Evolutionary conservation across 106 monocot genomes (phyloP).

Genomic region (Dioscorea alata): DNA sequence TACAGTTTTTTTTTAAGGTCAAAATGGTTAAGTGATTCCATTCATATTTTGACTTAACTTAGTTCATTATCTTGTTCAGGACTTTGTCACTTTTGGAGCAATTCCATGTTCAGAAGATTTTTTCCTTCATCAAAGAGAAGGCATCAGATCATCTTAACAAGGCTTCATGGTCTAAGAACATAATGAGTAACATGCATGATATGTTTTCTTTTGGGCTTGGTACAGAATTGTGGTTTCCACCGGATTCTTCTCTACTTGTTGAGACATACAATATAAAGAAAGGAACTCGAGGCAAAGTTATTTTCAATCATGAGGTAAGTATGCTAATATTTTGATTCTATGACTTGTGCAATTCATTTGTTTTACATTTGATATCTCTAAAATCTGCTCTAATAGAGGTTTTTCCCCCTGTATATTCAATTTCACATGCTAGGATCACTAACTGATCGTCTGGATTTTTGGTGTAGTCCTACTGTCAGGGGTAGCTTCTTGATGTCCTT

Average conservation of each 20-base stretch:
- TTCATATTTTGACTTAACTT: neutral
- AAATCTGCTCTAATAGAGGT: too few relatives aligned
- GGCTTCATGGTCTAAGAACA: slow-evolving; percentile 40
- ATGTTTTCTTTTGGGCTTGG: slow-evolving; percentile 55
- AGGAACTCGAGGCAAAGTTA: slow-evolving; percentile 59
- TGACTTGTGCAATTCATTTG: too few relatives aligned
- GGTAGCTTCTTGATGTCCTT: too few relatives aligned
- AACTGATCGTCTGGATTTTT: too few relatives aligned
- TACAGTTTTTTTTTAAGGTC: neutral
- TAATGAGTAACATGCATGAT: slow-evolving; percentile 40
- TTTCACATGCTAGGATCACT: too few relatives aligned
- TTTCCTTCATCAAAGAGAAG: slow-evolving; percentile 34
- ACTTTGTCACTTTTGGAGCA: slow-evolving; percentile 66
- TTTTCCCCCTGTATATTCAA: too few relatives aligned
- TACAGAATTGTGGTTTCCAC: slow-evolving; percentile 58
- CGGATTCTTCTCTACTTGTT: slow-evolving; percentile 48
- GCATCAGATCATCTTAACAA: slow-evolving; percentile 27
- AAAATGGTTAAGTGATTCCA: neutral
- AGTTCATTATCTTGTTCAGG: slow-evolving; percentile 35
- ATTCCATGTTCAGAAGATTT: slow-evolving; percentile 55
- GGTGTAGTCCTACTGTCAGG: too few relatives aligned
- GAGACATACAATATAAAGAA: slow-evolving; percentile 55
- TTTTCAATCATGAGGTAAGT: slow-evolving; percentile 80
- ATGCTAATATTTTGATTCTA: too few relatives aligned
- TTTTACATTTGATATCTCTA: too few relatives aligned